A percentile compares a stretch with the other conserved stretches of the same genome.
Evolutionary conservation across 306 rosid genomes (phyloP).

Genomic region (Benincasa hispida): DNA sequence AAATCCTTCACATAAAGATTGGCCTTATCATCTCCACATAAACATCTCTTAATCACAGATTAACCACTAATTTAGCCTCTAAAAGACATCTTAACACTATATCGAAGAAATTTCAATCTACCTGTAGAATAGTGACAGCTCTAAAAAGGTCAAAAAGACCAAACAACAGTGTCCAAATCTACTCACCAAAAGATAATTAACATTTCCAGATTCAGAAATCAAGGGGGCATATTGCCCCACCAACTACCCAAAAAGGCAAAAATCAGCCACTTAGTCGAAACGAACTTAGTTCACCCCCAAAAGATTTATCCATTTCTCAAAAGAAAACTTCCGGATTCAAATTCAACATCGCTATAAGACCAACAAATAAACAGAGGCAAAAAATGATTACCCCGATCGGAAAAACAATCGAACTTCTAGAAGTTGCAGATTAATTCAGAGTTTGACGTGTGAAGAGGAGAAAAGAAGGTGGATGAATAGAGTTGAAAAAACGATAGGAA

Average conservation of each 20-base stretch:
- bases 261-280: not conserved
- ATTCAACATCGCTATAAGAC: not conserved
- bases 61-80: not conserved
- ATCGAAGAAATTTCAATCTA: not conserved
- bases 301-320: not conserved
- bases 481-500: not conserved
- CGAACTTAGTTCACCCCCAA: not conserved
- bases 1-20: not conserved
- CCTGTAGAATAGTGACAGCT: too few relatives aligned
- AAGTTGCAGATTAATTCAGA: not conserved
- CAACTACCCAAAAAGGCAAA: not conserved
- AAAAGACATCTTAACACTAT: not conserved
- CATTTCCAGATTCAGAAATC: not conserved
- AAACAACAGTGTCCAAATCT: not conserved
- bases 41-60: not conserved
- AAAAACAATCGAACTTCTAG: not conserved
- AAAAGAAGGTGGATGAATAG: not conserved
- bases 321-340: not conserved
- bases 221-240: not conserved
- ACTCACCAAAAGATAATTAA: not conserved
- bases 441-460: not conserved
- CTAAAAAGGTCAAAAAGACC: not conserved
- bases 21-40: not conserved
- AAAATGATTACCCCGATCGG: not conserved
- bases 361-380: not conserved